A percentile compares a stretch with the other conserved stretches of the same genome.
Evolutionary conservation across 2,329 filamentous ascomycete species (phyloP).

Genomic region (Furcasterigmium sp.): DNA sequence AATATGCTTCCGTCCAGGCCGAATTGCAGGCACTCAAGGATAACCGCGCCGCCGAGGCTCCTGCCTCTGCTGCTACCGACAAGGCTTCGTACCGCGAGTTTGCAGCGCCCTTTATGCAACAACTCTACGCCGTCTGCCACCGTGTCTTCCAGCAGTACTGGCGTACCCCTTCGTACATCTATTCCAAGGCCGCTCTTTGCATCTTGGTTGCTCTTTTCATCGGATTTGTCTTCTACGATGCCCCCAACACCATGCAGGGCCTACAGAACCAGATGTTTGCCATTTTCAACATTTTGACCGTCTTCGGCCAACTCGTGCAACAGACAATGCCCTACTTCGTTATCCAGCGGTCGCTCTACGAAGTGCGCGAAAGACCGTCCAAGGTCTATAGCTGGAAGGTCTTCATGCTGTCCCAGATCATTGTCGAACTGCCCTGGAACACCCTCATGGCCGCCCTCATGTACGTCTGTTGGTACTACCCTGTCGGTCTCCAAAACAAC

Average conservation of each 20-base stretch:
- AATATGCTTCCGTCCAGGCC: slow-evolving; percentile 48
- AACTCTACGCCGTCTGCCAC: slow-evolving; percentile 61
- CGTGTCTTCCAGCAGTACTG: slow-evolving; percentile 91
- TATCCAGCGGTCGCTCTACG: slow-evolving; percentile 74
- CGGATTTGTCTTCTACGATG: slow-evolving; percentile 73
- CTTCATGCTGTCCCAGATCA: slow-evolving; percentile 77
- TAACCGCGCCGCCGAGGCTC: slow-evolving; percentile 29
- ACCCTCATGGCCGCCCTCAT: slow-evolving; percentile 69
- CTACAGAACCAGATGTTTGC: slow-evolving; percentile 83
- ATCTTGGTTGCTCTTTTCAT: slow-evolving; percentile 66
- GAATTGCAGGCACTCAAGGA: slow-evolving; percentile 54
- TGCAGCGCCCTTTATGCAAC: slow-evolving; percentile 65
- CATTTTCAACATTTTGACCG: slow-evolving; percentile 77
- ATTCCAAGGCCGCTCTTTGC: slow-evolving; percentile 71
- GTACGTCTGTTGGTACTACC: slow-evolving; percentile 82
- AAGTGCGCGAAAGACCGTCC: slow-evolving; percentile 77
- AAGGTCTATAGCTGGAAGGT: slow-evolving; percentile 83
- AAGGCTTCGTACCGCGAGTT: slow-evolving; percentile 64
- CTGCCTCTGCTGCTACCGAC: slow-evolving; percentile 25
- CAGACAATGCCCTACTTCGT: slow-evolving; percentile 86
- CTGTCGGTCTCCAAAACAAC: slow-evolving; percentile 71
- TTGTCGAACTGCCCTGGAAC: slow-evolving; percentile 85
- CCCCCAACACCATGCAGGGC: slow-evolving; percentile 67
- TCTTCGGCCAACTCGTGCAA: slow-evolving; percentile 75
- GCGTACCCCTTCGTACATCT: slow-evolving; percentile 85